Evolutionary conservation across 768 basidiomycete species (phyloP), one percentile per base, ranked within the genome.

Genomic region (Boletus sp.): DNA sequence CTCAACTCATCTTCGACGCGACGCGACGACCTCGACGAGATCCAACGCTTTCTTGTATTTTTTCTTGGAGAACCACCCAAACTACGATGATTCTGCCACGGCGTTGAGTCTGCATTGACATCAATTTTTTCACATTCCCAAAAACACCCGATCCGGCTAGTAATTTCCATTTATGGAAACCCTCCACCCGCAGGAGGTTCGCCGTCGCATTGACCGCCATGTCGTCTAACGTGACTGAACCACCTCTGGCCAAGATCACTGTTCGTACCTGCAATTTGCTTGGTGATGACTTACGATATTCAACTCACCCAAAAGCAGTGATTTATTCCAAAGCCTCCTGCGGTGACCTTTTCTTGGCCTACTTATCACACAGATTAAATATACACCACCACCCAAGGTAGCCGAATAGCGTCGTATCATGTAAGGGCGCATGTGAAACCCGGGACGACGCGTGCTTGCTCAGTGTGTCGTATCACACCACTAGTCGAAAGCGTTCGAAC

Each of bases 141-240:
- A 57, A 39, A 64, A 59, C 52, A 14, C 57, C 62, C 64, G 66
- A 64, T 60, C 59, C 33, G 55, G 55, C 50, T 65, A 62, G 37
- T 44, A 52, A 61, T 60, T 61, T 58, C 68, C 50, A 54, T 65
- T 65, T 70, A 46, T 57, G 70, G 68, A 39, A 70, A 59, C 49
- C 29, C 12, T 33, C 49, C 46, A 37, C 32, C 15, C 33, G 33
- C 33, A 35, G 33, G 33, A 9, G 33, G n/a, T n/a, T n/a, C n/a
- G n/a, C n/a, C 33, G 33, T 35, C 32, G 47, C 32, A 47, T 10
- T 30, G 28, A 29, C 45, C 7, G 24, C 11, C 46, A 30, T 32
- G 29, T 47, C 28, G n/a, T 28, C 9, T 18, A 18, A 45, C 20
- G n/a, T n/a, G n/a, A n/a, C n/a, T n/a, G n/a, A n/a, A n/a, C n/a